These are phyloP conservation scores for Colletotrichum endophyticum DNA, from an alignment of 2,329 filamentous ascomycete species.

Conservation along the genomic window DNA sequence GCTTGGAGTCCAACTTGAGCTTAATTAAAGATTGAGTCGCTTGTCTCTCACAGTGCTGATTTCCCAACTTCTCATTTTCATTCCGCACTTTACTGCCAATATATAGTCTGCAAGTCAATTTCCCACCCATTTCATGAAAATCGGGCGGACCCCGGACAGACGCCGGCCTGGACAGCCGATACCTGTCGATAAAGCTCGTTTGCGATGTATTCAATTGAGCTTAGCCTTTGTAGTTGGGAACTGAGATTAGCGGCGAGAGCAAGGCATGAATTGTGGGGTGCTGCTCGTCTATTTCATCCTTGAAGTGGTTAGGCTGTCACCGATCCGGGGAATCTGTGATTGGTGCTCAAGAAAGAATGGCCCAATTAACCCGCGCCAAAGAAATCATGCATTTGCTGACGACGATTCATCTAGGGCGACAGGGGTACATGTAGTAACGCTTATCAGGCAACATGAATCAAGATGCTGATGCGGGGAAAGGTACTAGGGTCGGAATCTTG, in stretches of 20 bases:
- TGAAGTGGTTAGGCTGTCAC: background rate
- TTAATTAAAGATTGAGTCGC: background rate
- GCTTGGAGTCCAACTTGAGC: background rate
- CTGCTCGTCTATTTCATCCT: background rate
- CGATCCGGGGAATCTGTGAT: background rate
- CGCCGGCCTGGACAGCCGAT: background rate
- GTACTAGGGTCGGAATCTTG: background rate
- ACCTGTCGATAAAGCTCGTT: background rate
- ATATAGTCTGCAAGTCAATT: background rate
- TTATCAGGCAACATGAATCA: background rate
- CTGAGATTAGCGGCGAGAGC: background rate
- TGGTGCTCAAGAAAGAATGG: background rate
- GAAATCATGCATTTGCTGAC: background rate
- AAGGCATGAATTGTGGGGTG: background rate
- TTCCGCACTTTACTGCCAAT: background rate
- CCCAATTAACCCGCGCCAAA: background rate
- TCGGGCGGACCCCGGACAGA: background rate
- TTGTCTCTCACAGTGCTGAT: background rate
- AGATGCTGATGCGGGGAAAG: too few species aligned
- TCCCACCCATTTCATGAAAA: background rate
- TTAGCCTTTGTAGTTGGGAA: background rate
- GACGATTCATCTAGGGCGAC: background rate
- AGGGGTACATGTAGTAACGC: background rate
- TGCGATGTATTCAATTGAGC: background rate
- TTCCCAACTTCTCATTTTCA: background rate